A percentile compares a stretch with the other conserved stretches of the same genome.
Evolutionary conservation across 768 basidiomycete genomes (phyloP).

Genomic region (Lactarius indigo): DNA sequence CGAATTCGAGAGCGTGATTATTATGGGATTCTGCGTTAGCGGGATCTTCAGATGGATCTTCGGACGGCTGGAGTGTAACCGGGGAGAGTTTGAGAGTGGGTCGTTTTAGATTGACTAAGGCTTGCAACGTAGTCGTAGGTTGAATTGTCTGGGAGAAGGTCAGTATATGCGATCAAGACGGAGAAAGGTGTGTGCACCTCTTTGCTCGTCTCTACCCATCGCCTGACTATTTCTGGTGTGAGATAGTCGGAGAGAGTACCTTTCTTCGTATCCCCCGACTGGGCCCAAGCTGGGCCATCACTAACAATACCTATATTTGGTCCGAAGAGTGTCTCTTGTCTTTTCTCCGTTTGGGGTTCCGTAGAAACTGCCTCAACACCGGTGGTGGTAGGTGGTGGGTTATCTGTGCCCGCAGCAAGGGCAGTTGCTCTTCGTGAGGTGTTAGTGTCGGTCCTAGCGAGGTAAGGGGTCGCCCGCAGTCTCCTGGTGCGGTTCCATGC

Average conservation of each 20-base stretch:
- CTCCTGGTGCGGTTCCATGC: conserved; percentile 57
- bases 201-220: conserved; percentile 86
- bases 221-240: conserved; percentile 74
- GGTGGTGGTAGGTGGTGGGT: conserved; percentile 20
- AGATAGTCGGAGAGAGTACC: conserved; percentile 57
- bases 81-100: conserved; percentile 80
- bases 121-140: conserved; percentile 90
- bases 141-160: conserved; percentile 53
- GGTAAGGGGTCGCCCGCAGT: conserved; percentile 48
- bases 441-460: conserved; percentile 49
- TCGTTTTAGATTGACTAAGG: conserved; percentile 90
- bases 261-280: conserved; percentile 56
- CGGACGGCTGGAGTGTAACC: conserved; percentile 41
- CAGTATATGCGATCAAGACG: not conserved
- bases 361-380: conserved; percentile 35
- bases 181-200: conserved; percentile 47
- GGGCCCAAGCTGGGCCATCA: conserved; percentile 69
- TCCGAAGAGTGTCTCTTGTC: conserved; percentile 82
- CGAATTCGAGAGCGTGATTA: conserved; percentile 82
- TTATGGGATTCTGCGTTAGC: conserved; percentile 48
- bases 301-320: conserved; percentile 81
- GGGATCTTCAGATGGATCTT: conserved; percentile 34
- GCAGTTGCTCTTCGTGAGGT: conserved; percentile 46
- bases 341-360: conserved; percentile 43
- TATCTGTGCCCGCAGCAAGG: conserved; percentile 40